Conservation (phyloP, 257 asterid genomes). For the Gentiana straminea region DNA sequence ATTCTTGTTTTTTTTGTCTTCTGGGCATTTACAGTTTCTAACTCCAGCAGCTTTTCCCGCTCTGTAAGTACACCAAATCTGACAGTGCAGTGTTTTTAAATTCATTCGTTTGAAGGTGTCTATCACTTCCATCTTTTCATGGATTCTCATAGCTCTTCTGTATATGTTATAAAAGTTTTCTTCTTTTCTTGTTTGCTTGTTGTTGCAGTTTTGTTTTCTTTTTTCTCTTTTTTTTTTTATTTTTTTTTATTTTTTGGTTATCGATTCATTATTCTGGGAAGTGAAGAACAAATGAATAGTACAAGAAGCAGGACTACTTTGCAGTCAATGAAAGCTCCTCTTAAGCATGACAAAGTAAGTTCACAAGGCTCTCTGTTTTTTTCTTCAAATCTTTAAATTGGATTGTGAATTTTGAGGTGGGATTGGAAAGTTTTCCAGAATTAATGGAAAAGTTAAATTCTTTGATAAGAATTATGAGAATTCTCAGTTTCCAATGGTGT, state of each 20-base stretch:
- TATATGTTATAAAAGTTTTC: not conserved
- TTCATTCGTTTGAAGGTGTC: constrained; percentile 33
- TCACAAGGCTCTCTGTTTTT: not conserved
- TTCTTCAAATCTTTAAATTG: not conserved
- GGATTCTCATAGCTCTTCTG: not conserved
- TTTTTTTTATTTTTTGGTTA: too few relatives aligned
- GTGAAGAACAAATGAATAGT: constrained; percentile 35
- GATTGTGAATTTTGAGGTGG: constrained; percentile 1
- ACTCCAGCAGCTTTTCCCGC: constrained; percentile 12
- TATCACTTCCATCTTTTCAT: constrained; percentile 18
- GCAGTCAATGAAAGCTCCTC: constrained; percentile 40
- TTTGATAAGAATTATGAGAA: constrained; percentile 10
- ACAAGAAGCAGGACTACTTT: constrained; percentile 44
- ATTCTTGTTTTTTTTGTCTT: constrained; percentile 12
- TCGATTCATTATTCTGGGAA: constrained; percentile 20
- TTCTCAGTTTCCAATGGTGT: constrained; percentile 10
- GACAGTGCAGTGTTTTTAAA: constrained; percentile 14
- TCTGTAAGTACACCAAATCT: constrained; percentile 5
- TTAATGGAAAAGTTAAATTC: constrained; percentile 20
- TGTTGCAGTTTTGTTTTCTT: constrained; percentile 22
- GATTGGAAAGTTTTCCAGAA: constrained; percentile 14
- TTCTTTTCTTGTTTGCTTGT: constrained; percentile 12
- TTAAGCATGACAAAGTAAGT: constrained; percentile 43
- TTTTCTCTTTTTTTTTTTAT: too few relatives aligned
- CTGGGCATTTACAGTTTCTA: constrained; percentile 10